Percentiles rank a stretch among this genome's conserved stretches.
phyloP scores from a whole-genome alignment of 331 rosid species.

The Quercus lobata region DNA sequence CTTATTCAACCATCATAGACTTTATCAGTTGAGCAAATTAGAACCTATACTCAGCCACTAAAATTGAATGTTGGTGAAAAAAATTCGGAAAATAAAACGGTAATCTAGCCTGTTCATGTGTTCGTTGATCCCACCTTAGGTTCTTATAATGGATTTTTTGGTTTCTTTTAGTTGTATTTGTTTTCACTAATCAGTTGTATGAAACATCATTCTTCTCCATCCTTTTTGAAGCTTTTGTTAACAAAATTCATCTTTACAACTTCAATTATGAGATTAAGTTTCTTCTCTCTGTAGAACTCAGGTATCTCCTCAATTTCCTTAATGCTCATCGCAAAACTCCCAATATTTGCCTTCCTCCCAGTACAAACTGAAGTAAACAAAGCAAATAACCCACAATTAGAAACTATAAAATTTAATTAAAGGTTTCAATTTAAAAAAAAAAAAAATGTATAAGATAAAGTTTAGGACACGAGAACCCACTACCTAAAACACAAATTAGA shows the following conservation, averaged over 20 bases:
- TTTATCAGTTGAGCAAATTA: too few species aligned
- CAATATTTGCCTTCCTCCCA: conserved; percentile 75
- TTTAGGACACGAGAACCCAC: too few species aligned
- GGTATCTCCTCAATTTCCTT: conserved; percentile 79
- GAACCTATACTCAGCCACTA: too few species aligned
- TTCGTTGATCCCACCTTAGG: too few species aligned
- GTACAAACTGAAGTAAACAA: not conserved
- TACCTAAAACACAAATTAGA: too few species aligned
- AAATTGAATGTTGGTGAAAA: too few species aligned
- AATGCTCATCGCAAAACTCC: conserved; percentile 75
- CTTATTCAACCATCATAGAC: too few species aligned
- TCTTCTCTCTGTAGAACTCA: conserved; percentile 74
- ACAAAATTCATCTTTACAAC: conserved; percentile 62
- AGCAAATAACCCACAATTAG: not conserved
- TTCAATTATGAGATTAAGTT: conserved; percentile 55
- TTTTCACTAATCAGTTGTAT: conserved; percentile 42
- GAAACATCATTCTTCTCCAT: conserved; percentile 85
- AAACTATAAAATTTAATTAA: too few species aligned
- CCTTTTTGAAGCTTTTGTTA: conserved; percentile 62
- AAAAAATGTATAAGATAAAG: too few species aligned
- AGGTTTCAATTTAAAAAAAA: not conserved
- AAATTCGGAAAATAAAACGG: too few species aligned
- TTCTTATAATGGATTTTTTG: too few species aligned
- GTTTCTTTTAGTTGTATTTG: not conserved
- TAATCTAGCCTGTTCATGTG: too few species aligned